phyloP scores from a whole-genome alignment of 176 grass and related monocot genomes.

The Themeda triandra region DNA sequence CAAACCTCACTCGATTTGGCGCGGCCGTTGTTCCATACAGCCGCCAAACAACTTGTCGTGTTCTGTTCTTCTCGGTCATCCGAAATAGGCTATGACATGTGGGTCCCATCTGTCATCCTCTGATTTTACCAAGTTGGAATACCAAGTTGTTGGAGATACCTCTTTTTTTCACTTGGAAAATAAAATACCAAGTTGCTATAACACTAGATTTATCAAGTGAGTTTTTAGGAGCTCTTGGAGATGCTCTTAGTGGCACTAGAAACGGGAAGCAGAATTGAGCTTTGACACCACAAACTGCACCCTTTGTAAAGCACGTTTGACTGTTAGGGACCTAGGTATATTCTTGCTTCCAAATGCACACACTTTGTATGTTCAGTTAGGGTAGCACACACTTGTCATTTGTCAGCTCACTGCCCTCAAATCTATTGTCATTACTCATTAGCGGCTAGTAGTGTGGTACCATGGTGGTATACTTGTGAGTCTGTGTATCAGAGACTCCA shows the following conservation, averaged over 20 bases:
- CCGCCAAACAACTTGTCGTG: too few species aligned
- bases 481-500: background rate
- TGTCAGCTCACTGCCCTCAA: background rate
- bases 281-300: background rate
- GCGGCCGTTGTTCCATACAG: too few species aligned
- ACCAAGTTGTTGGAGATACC: too few species aligned
- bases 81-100: too few species aligned
- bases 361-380: background rate
- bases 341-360: background rate
- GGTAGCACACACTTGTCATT: background rate
- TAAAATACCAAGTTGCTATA: too few species aligned
- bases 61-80: too few species aligned
- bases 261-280: constrained; percentile 23
- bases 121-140: too few species aligned
- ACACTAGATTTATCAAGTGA: too few species aligned
- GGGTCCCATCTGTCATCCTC: too few species aligned
- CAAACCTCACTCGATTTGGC: too few species aligned
- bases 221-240: too few species aligned
- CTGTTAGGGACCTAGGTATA: background rate
- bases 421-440: background rate
- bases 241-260: constrained; percentile 5
- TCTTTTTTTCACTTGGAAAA: too few species aligned
- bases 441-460: background rate
- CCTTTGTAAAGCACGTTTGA: background rate
- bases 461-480: background rate